Conservation (phyloP, 805 yeast genomes). For the Priceomyces carsonii region DNA sequence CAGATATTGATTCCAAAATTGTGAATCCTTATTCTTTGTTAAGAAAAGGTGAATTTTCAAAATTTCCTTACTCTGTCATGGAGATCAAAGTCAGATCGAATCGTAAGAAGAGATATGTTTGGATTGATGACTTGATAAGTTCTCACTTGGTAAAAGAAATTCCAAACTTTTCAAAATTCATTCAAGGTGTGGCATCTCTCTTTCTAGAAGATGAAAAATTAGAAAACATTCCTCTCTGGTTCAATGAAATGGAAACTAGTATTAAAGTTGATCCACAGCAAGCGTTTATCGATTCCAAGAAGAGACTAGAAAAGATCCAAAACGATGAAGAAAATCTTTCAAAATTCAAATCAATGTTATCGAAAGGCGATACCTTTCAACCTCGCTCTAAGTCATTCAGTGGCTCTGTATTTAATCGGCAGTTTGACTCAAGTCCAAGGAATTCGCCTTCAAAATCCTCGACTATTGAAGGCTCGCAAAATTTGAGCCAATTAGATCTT, state of each 20-base stretch:
- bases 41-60: conserved; percentile 81
- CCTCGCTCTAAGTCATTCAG: conserved; percentile 43
- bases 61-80: conserved; percentile 86
- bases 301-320: conserved; percentile 49
- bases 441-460: not conserved
- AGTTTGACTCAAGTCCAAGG: conserved; percentile 3
- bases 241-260: conserved; percentile 78
- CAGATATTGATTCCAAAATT: conserved; percentile 80
- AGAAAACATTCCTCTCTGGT: conserved; percentile 92
- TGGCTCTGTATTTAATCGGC: conserved; percentile 21
- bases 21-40: conserved; percentile 68
- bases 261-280: conserved; percentile 77
- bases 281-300: conserved; percentile 67
- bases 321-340: conserved; percentile 47
- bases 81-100: conserved; percentile 66
- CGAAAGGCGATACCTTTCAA: conserved; percentile 26
- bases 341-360: conserved; percentile 42
- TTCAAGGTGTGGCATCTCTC: conserved; percentile 88
- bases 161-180: conserved; percentile 88
- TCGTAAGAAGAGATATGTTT: conserved; percentile 51
- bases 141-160: conserved; percentile 89
- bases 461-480: not conserved
- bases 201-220: conserved; percentile 88
- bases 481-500: not conserved
- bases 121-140: conserved; percentile 86